phyloP scores from a whole-genome alignment of 1,284 basidiomycete genomes.

The Papiliotrema terrestris region DNA sequence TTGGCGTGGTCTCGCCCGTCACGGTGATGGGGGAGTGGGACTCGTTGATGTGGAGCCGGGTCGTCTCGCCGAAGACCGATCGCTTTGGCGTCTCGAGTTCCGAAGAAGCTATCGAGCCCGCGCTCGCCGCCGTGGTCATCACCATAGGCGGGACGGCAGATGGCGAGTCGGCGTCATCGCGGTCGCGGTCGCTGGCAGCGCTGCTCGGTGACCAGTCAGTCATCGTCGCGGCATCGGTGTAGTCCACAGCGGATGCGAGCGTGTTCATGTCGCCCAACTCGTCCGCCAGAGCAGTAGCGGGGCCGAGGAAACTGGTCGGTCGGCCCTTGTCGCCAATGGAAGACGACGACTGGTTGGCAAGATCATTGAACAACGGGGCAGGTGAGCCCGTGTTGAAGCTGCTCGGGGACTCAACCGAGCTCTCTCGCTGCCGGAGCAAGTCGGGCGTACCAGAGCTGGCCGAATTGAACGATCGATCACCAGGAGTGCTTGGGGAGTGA shows the following conservation, averaged over 20 bases:
- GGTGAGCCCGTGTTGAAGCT: conserved; percentile 11
- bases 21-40: conserved; percentile 7
- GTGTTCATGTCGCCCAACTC: conserved; percentile 32
- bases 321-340: conserved; percentile 7
- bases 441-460: conserved; percentile 41
- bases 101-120: conserved; percentile 11
- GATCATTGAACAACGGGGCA: conserved; percentile 6
- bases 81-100: conserved; percentile 21
- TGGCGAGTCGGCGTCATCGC: neutral
- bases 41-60: conserved; percentile 4
- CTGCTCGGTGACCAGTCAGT: conserved; percentile 34
- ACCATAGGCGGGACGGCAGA: conserved; percentile 5
- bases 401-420: conserved; percentile 16
- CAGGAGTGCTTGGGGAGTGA: conserved; percentile 13
- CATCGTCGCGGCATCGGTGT: conserved; percentile 33
- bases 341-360: conserved; percentile 1
- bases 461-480: conserved; percentile 41
- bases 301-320: conserved; percentile 17
- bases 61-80: conserved; percentile 13
- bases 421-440: conserved; percentile 31
- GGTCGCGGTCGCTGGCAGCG: neutral
- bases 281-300: conserved; percentile 30
- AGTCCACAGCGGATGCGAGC: conserved; percentile 11
- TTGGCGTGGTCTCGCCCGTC: conserved; percentile 35
- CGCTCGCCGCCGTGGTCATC: conserved; percentile 8